These are phyloP conservation scores for Millerozyma miso DNA, from an alignment of 805 yeast genomes.

Conservation along the genomic window DNA sequence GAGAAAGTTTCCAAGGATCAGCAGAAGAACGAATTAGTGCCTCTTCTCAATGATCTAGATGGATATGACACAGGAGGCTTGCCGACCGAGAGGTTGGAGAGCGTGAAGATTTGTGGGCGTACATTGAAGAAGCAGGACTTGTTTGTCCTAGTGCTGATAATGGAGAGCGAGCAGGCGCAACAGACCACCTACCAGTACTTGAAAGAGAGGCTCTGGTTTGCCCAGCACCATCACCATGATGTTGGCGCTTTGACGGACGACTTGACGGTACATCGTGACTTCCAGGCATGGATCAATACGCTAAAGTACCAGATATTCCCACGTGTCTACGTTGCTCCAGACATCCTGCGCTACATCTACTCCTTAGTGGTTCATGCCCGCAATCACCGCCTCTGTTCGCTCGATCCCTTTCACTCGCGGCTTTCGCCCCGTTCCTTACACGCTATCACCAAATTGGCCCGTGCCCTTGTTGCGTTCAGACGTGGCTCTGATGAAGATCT, in stretches of 20 bases:
- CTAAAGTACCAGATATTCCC: not conserved
- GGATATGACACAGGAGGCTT: constrained; percentile 14
- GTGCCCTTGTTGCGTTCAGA: constrained; percentile 22
- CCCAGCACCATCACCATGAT: constrained; percentile 10
- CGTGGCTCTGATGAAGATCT: constrained; percentile 6
- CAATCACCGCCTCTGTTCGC: constrained; percentile 35
- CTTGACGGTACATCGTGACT: not conserved
- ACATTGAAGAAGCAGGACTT: constrained; percentile 1
- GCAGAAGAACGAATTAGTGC: constrained; percentile 13
- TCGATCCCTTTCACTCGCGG: constrained; percentile 33
- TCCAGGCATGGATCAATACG: not conserved
- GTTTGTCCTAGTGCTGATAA: constrained; percentile 14
- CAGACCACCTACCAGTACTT: constrained; percentile 15
- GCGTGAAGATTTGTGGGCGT: constrained; percentile 10
- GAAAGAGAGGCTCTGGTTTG: constrained; percentile 25
- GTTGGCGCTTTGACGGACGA: not conserved
- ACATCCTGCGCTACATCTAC: constrained; percentile 31
- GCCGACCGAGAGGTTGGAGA: constrained; percentile 5
- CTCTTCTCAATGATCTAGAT: constrained; percentile 17
- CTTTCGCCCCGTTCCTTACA: constrained; percentile 30
- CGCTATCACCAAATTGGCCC: constrained; percentile 23
- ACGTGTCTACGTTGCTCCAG: constrained; percentile 29
- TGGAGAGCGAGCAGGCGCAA: constrained; percentile 6
- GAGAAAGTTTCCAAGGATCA: constrained; percentile 7
- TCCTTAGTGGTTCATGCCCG: constrained; percentile 34